Base-by-base conservation (phyloP, 495 filamentous ascomycete species). In the Aspergillus homomorphus region DNA sequence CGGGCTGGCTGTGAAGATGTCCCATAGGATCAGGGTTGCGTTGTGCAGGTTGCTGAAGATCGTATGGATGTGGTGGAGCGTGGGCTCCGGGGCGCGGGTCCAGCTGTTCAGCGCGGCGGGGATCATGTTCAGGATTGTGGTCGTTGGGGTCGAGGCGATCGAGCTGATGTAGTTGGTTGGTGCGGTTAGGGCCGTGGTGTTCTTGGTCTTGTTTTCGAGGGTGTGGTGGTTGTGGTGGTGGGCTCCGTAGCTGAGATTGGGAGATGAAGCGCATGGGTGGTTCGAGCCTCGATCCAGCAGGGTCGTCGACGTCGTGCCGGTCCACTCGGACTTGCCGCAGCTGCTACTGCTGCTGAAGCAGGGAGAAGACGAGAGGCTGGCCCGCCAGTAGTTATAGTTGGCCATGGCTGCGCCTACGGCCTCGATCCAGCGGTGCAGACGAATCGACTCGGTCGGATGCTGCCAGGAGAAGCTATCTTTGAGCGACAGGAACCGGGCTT, bases 401-500 rank as follows among this genome's bases (percentile, higher is more conserved):
- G 48, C 48, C 48, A 51, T 51, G 1, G 23, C 48, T 3, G 18
- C 23, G 1, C 48, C 48, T 3, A 28, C 48, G 18, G 48, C 48
- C 18, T 51, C 48, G 15, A 51, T 51, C 48, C 48, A 51, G 48
- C 48, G 48, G 22, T 28, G 23, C 48, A 51, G 48, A 30, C 48
- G 48, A 3, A 51, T 51, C 12, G 48, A 51, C 15, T 51, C 48
- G 0, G 48, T 28, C 22, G 48, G 48, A 19, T 51, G 28, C 12
- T 51, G 15, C 48, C 48, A 51, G 24, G 24, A 51, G 48, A 51
- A 28, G 12, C 28, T n/a, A 2, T 24, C 48, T 23, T 28, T 26
- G 1, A 51, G 48, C 18, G 48, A 28, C 15, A 51, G 48, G 12
- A 28, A 51, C 4, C 48, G 48, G 23, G 7, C 10, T 15, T 51